Conservation (phyloP, 1,139 yeast species). For the Zygoascus meyerae region DNA sequence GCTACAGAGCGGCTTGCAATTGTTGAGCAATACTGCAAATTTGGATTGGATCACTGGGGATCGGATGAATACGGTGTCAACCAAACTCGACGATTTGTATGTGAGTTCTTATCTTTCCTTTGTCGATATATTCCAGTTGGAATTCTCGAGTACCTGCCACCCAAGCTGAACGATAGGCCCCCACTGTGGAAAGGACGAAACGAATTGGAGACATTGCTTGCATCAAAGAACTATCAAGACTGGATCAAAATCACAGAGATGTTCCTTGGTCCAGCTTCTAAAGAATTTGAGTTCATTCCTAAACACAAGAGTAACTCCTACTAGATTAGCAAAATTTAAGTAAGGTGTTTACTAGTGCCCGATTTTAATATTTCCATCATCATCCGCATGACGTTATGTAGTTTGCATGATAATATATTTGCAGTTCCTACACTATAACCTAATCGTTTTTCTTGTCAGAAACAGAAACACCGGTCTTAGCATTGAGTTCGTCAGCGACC, state of each 20-base stretch:
- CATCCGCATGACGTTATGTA: not conserved
- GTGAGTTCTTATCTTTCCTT: conserved; percentile 91
- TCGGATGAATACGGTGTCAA: conserved; percentile 92
- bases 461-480: conserved; percentile 21
- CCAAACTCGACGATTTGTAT: conserved; percentile 80
- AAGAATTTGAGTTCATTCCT: conserved; percentile 73
- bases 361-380: no score
- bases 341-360: no score
- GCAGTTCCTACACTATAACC: not conserved
- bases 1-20: conserved; percentile 84
- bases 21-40: conserved; percentile 60
- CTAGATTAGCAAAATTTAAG: conserved; percentile 32
- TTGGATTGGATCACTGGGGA: conserved; percentile 96
- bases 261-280: conserved; percentile 84
- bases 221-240: conserved; percentile 77
- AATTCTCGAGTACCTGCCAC: conserved; percentile 80
- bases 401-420: not conserved
- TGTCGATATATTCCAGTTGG: conserved; percentile 95
- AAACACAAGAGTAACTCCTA: conserved; percentile 91
- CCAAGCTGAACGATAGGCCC: conserved; percentile 87
- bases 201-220: conserved; percentile 85
- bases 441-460: conserved; percentile 32
- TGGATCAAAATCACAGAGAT: conserved; percentile 97
- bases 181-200: conserved; percentile 93
- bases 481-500: conserved; percentile 39